Evolutionary conservation across 768 basidiomycete species (phyloP).

Genomic region (Rhodocollybia butyracea): DNA sequence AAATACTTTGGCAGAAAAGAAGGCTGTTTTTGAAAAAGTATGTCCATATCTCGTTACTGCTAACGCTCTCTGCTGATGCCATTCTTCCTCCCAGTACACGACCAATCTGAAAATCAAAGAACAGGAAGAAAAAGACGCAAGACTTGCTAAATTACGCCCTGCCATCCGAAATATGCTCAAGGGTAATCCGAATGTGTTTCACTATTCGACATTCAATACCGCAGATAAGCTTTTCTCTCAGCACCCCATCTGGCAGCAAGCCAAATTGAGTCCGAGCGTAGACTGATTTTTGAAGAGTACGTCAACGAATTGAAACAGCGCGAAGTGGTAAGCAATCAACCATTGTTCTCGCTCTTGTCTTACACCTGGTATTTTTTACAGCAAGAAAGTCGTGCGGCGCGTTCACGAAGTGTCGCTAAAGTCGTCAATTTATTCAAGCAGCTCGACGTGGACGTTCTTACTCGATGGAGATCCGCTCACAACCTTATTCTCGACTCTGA

Average conservation of each 20-base stretch:
- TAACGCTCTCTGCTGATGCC: background rate
- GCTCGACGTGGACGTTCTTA: conserved; percentile 88
- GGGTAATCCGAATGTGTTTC: conserved; percentile 84
- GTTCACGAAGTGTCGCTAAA: conserved; percentile 77
- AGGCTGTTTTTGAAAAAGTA: conserved; percentile 91
- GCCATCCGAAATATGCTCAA: conserved; percentile 83
- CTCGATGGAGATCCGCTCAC: conserved; percentile 87
- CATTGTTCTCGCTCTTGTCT: background rate
- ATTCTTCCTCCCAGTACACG: conserved; percentile 55
- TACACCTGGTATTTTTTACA: conserved; percentile 25
- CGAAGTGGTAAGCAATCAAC: conserved; percentile 68
- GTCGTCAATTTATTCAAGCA: conserved; percentile 83
- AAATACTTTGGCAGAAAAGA: conserved; percentile 92
- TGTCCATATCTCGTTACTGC: conserved; percentile 1
- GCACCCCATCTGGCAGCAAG: conserved; percentile 91
- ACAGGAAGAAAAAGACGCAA: conserved; percentile 79
- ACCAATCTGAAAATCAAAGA: conserved; percentile 75
- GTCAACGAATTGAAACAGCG: conserved; percentile 80
- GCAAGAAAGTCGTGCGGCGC: conserved; percentile 78
- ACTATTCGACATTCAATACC: conserved; percentile 88
- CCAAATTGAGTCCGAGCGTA: conserved; percentile 83
- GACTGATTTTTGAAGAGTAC: conserved; percentile 89
- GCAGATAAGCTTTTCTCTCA: conserved; percentile 83
- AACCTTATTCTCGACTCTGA: conserved; percentile 71
- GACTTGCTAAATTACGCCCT: conserved; percentile 83